Percentiles rank a stretch among this genome's conserved stretches.
Conservation (phyloP, 208 protist species). For the Wallacemonas collosoma region DNA sequence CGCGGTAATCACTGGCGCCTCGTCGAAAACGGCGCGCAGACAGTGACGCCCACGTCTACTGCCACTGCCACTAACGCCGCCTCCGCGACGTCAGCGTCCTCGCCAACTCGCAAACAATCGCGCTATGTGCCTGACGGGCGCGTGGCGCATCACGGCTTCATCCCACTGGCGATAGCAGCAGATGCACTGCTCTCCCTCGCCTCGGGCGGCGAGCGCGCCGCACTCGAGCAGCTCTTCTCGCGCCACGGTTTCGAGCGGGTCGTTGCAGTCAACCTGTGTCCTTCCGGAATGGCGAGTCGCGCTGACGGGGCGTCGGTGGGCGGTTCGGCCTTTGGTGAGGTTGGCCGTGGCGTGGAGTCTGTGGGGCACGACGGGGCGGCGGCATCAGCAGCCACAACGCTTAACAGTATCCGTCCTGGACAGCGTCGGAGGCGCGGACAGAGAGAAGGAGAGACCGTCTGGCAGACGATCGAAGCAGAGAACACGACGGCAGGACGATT, state of each 20-base stretch:
- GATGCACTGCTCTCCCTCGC: slow-evolving; percentile 42
- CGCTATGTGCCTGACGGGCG: slow-evolving; percentile 7
- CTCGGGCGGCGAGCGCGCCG: slow-evolving; percentile 35
- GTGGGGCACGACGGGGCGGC: neutral
- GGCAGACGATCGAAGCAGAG: slow-evolving; percentile 16
- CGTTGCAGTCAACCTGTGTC: slow-evolving; percentile 42
- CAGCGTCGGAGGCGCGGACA: slow-evolving; percentile 9
- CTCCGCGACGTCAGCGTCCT: neutral
- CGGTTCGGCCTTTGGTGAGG: neutral
- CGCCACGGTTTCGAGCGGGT: slow-evolving; percentile 47
- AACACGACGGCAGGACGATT: slow-evolving; percentile 27
- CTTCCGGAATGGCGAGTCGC: neutral
- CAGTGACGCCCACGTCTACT: slow-evolving; percentile 1
- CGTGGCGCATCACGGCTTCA: slow-evolving; percentile 40
- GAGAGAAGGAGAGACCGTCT: neutral
- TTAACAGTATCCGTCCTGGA: neutral
- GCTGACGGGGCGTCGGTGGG: neutral
- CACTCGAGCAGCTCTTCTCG: slow-evolving; percentile 53
- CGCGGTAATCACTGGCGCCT: slow-evolving; percentile 27
- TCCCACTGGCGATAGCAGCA: slow-evolving; percentile 67
- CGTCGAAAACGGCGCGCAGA: neutral
- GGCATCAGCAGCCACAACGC: too few relatives aligned
- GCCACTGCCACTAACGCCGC: neutral
- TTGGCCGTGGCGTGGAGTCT: neutral
- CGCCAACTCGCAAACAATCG: neutral